These are phyloP conservation scores for Gypsophila paniculata DNA, from an alignment of 179 eudicot species.

Conservation along the genomic window DNA sequence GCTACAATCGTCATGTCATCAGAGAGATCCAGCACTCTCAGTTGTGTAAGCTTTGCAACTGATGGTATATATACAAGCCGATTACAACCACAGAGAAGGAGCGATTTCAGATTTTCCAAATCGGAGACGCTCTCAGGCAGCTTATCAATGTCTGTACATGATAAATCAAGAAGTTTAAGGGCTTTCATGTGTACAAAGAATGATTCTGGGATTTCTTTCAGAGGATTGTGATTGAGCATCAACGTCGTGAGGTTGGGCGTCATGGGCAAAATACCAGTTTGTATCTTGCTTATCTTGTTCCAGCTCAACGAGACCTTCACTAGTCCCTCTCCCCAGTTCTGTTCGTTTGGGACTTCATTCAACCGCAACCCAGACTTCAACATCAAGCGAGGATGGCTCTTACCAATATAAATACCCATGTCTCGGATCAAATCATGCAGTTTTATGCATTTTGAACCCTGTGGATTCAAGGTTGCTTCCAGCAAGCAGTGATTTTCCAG, in stretches of 20 bases:
- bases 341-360: constrained; percentile 13
- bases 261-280: constrained; percentile 7
- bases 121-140: constrained; percentile 20
- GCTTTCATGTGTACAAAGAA: constrained; percentile 21
- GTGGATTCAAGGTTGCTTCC: neutral
- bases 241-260: constrained; percentile 15
- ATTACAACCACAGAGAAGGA: neutral
- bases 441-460: neutral
- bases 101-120: constrained; percentile 21
- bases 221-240: neutral
- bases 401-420: constrained; percentile 10
- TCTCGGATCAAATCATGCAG: constrained; percentile 21
- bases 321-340: constrained; percentile 13
- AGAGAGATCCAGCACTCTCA: constrained; percentile 3
- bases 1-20: neutral
- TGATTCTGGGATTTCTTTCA: constrained; percentile 12
- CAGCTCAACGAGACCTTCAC: constrained; percentile 12
- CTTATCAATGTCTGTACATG: neutral
- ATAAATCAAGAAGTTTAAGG: constrained; percentile 23
- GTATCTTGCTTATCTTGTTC: constrained; percentile 10
- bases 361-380: constrained; percentile 4
- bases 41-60: constrained; percentile 19
- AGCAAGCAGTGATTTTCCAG: constrained; percentile 15
- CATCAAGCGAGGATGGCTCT: neutral
- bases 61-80: constrained; percentile 11